phyloP scores from a whole-genome alignment of 176 grass and related monocot genomes.

The Secale cereale region DNA sequence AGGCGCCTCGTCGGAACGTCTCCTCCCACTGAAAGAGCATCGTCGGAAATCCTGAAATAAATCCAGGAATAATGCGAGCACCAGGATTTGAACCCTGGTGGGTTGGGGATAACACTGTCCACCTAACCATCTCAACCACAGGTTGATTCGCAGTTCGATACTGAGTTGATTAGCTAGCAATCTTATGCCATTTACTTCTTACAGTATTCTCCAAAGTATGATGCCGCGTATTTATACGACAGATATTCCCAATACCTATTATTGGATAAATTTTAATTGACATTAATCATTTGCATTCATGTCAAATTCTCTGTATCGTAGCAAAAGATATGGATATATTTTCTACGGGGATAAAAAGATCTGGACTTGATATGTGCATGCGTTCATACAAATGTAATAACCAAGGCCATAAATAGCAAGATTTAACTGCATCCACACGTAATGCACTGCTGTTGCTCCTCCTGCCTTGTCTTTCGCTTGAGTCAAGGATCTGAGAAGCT shows the following conservation, averaged over 20 bases:
- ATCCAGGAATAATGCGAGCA: too few relatives aligned
- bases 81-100: too few relatives aligned
- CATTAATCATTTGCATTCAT: neutral
- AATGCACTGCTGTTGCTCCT: neutral
- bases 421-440: neutral
- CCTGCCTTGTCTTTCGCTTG: neutral
- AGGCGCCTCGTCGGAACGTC: too few relatives aligned
- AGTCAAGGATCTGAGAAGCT: neutral
- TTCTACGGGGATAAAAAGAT: neutral
- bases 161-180: neutral
- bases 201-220: too few relatives aligned
- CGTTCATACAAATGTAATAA: neutral
- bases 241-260: neutral
- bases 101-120: too few relatives aligned
- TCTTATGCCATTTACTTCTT: neutral
- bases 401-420: conserved; percentile 7
- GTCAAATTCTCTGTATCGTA: too few relatives aligned
- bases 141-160: too few relatives aligned
- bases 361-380: neutral
- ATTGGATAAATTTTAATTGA: neutral
- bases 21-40: too few relatives aligned
- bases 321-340: too few relatives aligned
- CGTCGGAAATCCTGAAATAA: too few relatives aligned
- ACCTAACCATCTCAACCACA: too few relatives aligned
- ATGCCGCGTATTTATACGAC: neutral